phyloP scores from a whole-genome alignment of 2,329 filamentous ascomycete species.

The Plenodomus lindquistii region DNA sequence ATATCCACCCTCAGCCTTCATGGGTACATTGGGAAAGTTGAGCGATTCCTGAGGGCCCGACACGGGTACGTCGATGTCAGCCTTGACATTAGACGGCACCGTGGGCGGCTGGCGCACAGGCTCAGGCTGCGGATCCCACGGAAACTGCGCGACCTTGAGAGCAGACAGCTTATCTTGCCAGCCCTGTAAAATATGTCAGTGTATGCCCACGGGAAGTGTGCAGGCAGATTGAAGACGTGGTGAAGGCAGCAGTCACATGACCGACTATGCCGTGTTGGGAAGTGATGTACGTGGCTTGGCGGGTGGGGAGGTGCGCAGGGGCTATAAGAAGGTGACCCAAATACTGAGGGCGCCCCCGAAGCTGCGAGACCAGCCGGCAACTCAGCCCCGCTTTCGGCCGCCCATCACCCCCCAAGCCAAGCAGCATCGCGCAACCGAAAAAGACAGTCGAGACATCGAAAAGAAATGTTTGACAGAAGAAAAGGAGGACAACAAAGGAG shows the following conservation, averaged over 20 bases:
- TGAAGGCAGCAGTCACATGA: slow-evolving; percentile 38
- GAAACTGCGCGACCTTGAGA: slow-evolving; percentile 83
- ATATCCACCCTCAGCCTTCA: slow-evolving; percentile 57
- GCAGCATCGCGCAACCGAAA: slow-evolving; percentile 22
- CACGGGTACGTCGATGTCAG: slow-evolving; percentile 36
- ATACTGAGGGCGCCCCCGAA: slow-evolving; percentile 47
- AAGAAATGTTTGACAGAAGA: slow-evolving; percentile 12
- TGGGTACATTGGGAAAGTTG: slow-evolving; percentile 44
- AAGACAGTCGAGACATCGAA: slow-evolving; percentile 20
- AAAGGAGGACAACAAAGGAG: slow-evolving; percentile 4
- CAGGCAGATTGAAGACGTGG: slow-evolving; percentile 3
- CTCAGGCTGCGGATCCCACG: slow-evolving; percentile 78
- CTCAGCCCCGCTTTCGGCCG: slow-evolving; percentile 51
- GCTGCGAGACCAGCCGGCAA: slow-evolving; percentile 43
- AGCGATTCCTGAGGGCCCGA: slow-evolving; percentile 32
- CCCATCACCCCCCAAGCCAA: slow-evolving; percentile 35
- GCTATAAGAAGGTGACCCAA: slow-evolving; percentile 54
- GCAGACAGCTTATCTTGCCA: slow-evolving; percentile 92
- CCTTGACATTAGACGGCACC: slow-evolving; percentile 47
- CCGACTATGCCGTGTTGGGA: slow-evolving; percentile 38
- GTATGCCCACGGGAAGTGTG: slow-evolving; percentile 6
- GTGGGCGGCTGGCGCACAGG: slow-evolving; percentile 57
- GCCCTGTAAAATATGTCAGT: slow-evolving; percentile 60
- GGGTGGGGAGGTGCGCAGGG: slow-evolving; percentile 43
- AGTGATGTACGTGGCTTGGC: slow-evolving; percentile 41